phyloP scores from a whole-genome alignment of 495 filamentous ascomycete species.

The Trichodelitschia bisporula region DNA sequence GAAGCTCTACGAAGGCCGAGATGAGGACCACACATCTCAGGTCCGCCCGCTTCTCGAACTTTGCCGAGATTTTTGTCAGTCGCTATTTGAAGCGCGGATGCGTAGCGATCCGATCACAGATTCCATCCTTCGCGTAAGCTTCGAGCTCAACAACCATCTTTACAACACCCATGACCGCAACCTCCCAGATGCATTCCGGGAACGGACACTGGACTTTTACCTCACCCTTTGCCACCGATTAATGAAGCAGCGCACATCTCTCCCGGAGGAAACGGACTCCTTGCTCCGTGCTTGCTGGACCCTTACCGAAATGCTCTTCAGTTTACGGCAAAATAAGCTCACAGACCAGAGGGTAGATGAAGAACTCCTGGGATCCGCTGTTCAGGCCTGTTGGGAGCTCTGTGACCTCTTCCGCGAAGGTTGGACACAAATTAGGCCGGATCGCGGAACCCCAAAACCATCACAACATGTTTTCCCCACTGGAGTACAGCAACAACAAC shows the following conservation, averaged over 20 bases:
- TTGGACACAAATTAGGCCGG: constrained; percentile 73
- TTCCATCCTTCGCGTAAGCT: constrained; percentile 71
- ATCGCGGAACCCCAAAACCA: constrained; percentile 65
- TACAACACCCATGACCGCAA: constrained; percentile 76
- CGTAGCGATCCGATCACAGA: constrained; percentile 53
- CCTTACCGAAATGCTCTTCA: constrained; percentile 83
- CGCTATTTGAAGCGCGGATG: constrained; percentile 61
- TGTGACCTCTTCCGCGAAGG: constrained; percentile 86
- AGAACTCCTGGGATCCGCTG: constrained; percentile 60
- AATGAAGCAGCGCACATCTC: constrained; percentile 68
- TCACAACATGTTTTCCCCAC: constrained; percentile 47
- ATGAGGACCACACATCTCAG: constrained; percentile 46
- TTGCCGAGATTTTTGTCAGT: constrained; percentile 77
- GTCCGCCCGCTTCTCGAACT: constrained; percentile 59
- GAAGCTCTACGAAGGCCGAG: constrained; percentile 56
- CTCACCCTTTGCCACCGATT: constrained; percentile 77
- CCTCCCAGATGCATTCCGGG: constrained; percentile 68
- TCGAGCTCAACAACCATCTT: constrained; percentile 83
- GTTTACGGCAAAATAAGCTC: constrained; percentile 56
- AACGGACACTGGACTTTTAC: constrained; percentile 80
- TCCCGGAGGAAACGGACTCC: constrained; percentile 58
- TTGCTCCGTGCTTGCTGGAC: constrained; percentile 74
- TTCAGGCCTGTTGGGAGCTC: constrained; percentile 87
- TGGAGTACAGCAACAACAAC: constrained; percentile 9
- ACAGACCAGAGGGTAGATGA: constrained; percentile 53